A percentile compares a stretch with the other conserved stretches of the same genome.
Evolutionary conservation across 2,329 filamentous ascomycete species (phyloP).

Genomic region (Apiospora koreana): DNA sequence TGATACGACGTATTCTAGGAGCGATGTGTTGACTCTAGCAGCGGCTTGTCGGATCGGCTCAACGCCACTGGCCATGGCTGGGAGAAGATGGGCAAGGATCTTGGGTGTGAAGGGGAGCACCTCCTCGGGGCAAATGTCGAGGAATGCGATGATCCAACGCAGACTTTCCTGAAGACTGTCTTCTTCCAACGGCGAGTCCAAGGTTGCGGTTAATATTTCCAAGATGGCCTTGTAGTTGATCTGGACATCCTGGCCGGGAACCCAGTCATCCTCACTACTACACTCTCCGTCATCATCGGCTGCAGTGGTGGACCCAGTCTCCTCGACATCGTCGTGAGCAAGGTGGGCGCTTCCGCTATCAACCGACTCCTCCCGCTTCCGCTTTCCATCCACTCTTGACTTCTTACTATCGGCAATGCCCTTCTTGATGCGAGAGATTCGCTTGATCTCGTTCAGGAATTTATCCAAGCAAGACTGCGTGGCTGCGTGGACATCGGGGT

Average conservation of each 20-base stretch:
- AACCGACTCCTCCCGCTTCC: constrained; percentile 69
- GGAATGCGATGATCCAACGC: constrained; percentile 93
- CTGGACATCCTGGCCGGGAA: constrained; percentile 94
- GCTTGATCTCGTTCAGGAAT: constrained; percentile 90
- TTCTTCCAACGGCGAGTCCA: constrained; percentile 84
- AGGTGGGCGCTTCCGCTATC: constrained; percentile 64
- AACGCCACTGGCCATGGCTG: constrained; percentile 88
- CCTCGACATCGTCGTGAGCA: constrained; percentile 60
- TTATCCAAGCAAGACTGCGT: constrained; percentile 87
- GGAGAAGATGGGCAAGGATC: constrained; percentile 86
- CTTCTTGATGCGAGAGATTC: constrained; percentile 89
- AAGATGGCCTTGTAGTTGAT: constrained; percentile 91
- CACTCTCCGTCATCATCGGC: constrained; percentile 55
- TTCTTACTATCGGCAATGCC: constrained; percentile 86
- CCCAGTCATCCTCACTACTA: constrained; percentile 87
- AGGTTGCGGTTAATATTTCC: constrained; percentile 85
- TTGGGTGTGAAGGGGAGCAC: constrained; percentile 93
- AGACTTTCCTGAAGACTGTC: constrained; percentile 89
- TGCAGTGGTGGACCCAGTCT: constrained; percentile 57
- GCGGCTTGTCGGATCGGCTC: constrained; percentile 89
- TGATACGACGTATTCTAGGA: constrained; percentile 94
- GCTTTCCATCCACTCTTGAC: constrained; percentile 65
- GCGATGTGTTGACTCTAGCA: constrained; percentile 81
- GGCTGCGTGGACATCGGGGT: constrained; percentile 90
- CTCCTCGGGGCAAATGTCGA: constrained; percentile 96